Evolutionary conservation across 1,284 basidiomycete genomes (phyloP), one percentile per base, ranked within the genome.

Genomic region (Boletus smithii): DNA sequence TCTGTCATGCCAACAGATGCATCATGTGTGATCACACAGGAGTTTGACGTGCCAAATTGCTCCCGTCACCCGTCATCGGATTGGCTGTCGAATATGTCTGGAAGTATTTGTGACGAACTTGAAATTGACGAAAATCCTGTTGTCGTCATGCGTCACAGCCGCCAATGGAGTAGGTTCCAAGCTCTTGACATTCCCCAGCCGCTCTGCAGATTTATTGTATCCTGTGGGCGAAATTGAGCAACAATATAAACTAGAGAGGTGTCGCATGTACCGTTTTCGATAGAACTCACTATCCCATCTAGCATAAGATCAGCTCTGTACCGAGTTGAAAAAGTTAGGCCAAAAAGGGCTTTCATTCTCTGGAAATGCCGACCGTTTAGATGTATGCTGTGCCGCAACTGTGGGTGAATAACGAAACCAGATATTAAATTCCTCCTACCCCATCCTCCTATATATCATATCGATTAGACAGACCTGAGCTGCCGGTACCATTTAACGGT

Each of bases 281-380:
- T 50, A 22, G 53, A 61, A 17, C 56, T 55, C 9, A 54, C 50
- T 3, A 66, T 45, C 2, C 67, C 70, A 39, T 75, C 72, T 29
- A 71, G 65, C n/a, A 65, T 48, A 9, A 76, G 43, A n/a, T 68
- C 65, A 17, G 61, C 45, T 31, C 73, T 63, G 44, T 69, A 69
- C 14, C 58, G 53, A 0, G 49, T 42, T 26, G 65, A 62, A 38
- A 73, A 75, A 0, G 70, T 60, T 5, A 73, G 63, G 3, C 61
- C 58, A 51, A 70, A 68, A 5, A 76, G 61, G 8, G 61, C 52
- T 10, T 67, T 62, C 44, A 75, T 58, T 16, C 65, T 61, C 45
- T 69, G 58, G 46, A 69, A 76, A 42, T 64, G 51, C 1, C 20
- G 7, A 44, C 74, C 69, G 3, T 63, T 53, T 73, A 75, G 5